Evolutionary conservation across 164 flowering plant genomes (phyloP), one percentile per base, ranked within the genome.

Genomic region (Pachysandra terminalis): DNA sequence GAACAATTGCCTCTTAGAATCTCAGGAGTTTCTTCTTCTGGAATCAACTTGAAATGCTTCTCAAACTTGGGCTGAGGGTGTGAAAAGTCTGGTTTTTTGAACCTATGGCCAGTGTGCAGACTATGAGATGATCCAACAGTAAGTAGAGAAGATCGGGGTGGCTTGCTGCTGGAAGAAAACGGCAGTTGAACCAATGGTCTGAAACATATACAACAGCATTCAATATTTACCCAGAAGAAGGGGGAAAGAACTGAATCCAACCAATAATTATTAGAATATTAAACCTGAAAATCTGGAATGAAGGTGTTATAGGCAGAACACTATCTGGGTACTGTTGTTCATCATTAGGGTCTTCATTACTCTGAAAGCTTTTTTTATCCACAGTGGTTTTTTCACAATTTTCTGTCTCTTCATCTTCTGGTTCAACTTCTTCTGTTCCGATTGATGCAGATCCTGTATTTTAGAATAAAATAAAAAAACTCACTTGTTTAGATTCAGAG

Each of bases 21-120:
- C 54, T 86, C 92, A 13, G 92, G 95, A 65, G 92, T 86, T 59
- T 88, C 95, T 56, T 91, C 88, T 61, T 84, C 91, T 17, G 72
- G 71, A 49, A 41, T 56, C 19, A 76, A 61, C 68, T 80, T 80
- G 61, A 74, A 73, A 41, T 69, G 79, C 60, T 84, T 86, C 71
- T 85, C 87, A 59, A 79, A 78, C 69, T 79, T 83, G 56, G 78
- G 57, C 59, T 76, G 81, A 40, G 85, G 68, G 23, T 61, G 81
- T 5, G 72, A 70, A 49, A 75, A 55, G 58, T 72, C 81, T 23
- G 85, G 70, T 51, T 83, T 87, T 63, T 77, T 78, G 23, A 71
- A 52, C 27, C 73, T 75, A 37, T 68, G 81, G 56, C 67, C 62
- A 9, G 69, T 59, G 40, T 23, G 68, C 22, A 74, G 35, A 15